Percentiles rank a stretch among this genome's conserved stretches.
phyloP scores from a whole-genome alignment of 352 stramenopile genomes.

The Phytophthora pseudosyringae region DNA sequence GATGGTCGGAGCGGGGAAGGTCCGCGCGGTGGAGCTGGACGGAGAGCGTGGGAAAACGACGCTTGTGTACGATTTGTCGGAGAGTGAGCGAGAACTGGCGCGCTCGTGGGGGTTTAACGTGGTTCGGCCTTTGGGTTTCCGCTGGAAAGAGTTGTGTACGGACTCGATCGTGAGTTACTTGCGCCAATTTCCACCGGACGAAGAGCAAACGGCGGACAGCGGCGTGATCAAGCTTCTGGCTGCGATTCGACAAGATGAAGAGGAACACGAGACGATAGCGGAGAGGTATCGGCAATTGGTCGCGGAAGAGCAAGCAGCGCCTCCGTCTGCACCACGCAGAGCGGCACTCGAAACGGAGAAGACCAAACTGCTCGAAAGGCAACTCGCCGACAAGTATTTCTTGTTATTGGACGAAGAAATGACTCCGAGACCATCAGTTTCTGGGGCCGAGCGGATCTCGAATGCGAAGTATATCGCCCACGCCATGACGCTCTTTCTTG shows the following conservation, averaged over 20 bases:
- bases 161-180: constrained; percentile 51
- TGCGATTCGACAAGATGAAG: constrained; percentile 31
- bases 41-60: constrained; percentile 52
- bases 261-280: constrained; percentile 12
- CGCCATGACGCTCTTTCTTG: constrained; percentile 46
- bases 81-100: constrained; percentile 36
- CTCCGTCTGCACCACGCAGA: constrained; percentile 1
- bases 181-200: constrained; percentile 1
- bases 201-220: not conserved
- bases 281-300: constrained; percentile 20
- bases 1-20: constrained; percentile 63
- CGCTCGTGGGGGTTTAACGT: constrained; percentile 29
- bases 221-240: constrained; percentile 26
- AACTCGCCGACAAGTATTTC: constrained; percentile 44
- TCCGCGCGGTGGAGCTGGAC: constrained; percentile 62
- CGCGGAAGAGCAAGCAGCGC: not conserved
- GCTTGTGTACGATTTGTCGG: constrained; percentile 62
- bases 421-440: not conserved
- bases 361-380: constrained; percentile 30
- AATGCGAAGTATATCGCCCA: constrained; percentile 60
- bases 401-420: constrained; percentile 19
- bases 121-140: constrained; percentile 48
- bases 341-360: constrained; percentile 30
- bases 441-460: constrained; percentile 21
- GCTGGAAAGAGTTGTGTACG: constrained; percentile 50